These are phyloP conservation scores for Thymus quinquecostatus DNA, from an alignment of 257 asterid genomes.

Conservation along the genomic window DNA sequence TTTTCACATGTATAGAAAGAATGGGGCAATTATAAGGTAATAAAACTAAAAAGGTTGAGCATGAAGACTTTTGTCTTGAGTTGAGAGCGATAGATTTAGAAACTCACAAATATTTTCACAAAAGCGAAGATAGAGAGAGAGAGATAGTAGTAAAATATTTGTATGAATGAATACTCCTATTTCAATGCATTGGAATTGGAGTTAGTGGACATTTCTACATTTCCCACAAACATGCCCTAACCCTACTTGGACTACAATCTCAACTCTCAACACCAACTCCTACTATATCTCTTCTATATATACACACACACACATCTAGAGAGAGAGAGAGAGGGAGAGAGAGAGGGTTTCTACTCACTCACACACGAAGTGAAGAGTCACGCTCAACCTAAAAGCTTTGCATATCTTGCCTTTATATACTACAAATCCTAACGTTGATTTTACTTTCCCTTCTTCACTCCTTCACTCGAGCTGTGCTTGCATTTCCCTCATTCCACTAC, in stretches of 20 bases:
- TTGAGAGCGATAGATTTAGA: constrained; percentile 29
- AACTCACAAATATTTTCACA: constrained; percentile 20
- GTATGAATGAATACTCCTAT: constrained; percentile 24
- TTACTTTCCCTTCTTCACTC: constrained; percentile 24
- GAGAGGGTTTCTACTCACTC: background rate
- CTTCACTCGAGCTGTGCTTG: background rate
- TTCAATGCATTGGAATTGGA: constrained; percentile 44
- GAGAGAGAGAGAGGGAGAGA: constrained; percentile 25
- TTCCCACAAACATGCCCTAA: constrained; percentile 60
- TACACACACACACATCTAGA: background rate
- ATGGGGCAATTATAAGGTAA: constrained; percentile 31
- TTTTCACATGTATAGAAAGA: too few relatives aligned
- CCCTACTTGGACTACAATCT: constrained; percentile 41
- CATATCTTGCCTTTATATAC: constrained; percentile 56
- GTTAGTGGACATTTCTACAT: constrained; percentile 46
- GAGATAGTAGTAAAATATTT: too few relatives aligned
- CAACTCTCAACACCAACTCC: constrained; percentile 33
- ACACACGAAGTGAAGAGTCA: constrained; percentile 11
- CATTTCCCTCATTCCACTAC: background rate
- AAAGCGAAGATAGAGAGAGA: background rate
- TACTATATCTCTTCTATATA: background rate
- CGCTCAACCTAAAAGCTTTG: constrained; percentile 36
- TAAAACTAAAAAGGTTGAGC: constrained; percentile 40
- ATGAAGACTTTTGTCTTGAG: constrained; percentile 40
- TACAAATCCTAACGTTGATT: constrained; percentile 32